Evolutionary conservation across 148 eudicot genomes (phyloP), one percentile per base, ranked within the genome.

Genomic region (Amaranthus palmeri): DNA sequence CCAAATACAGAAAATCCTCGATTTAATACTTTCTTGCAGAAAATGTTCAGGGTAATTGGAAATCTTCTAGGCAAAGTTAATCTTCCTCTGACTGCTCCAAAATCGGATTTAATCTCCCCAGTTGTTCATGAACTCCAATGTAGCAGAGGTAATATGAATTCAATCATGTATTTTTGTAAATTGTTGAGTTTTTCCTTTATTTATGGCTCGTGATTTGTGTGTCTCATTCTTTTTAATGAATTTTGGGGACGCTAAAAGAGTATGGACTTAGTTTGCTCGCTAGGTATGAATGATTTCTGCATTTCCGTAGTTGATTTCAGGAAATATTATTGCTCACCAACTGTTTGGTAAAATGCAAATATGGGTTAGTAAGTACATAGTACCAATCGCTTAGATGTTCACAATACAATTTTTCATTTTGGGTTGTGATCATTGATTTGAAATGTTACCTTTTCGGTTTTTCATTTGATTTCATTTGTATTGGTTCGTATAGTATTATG

Each of bases 281-380:
- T 67, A 63, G 47, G 49, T 69, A 65, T 36, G 0, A 6, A 4
- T 68, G 65, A 42, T 2, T 64, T 44, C 7, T 52, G 44, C 44
- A 14, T 48, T 40, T 64, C 9, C 44, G 4, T 58, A 5, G 9
- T 10, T 44, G 10, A 2, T 2, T 71, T 45, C 10, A 25, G 36
- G 36, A 25, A 25, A 25, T 25, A 8, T 47, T 43, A 41, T 68
- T 73, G 74, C 77, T 6, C 66, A 49, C 47, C 57, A 63, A 15
- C 6, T 78, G 81, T 73, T 73, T 74, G 81, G 73, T 43, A 54
- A 73, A 73, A 78, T 78, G 74, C 18, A 43, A 11, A 6, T 60
- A 1, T 17, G 47, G 67, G 47, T 48, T 49, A 9, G 40, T 45
- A 50, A 15, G 36, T 25, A 25, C 2, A 25, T 25, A 25, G 36